Evolutionary conservation across 495 filamentous ascomycete genomes (phyloP), one percentile per base, ranked within the genome.

Genomic region (Apodospora peruviana): DNA sequence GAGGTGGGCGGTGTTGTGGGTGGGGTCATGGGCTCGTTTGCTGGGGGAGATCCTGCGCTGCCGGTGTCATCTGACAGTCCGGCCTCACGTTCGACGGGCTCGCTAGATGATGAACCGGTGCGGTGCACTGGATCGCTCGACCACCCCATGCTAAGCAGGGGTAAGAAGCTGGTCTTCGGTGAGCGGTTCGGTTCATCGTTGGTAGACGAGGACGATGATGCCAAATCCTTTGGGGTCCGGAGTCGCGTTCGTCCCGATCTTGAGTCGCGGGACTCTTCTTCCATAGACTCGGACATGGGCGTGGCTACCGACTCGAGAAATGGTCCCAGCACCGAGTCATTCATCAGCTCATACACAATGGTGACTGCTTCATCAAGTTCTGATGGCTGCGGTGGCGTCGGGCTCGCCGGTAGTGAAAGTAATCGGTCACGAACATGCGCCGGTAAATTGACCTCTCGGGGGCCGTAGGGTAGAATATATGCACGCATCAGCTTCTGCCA

Each of bases 341-440:
- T 91, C 89, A 99, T 97, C 50, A 99, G 70, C 49, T 97, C 91
- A 62, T 90, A 89, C 14, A 95, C 86, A 44, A 94, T 91, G 48
- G 82, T 78, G 16, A 93, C 88, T n/a, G 93, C 93, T n/a, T 84
- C 74, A 57, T 94, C 88, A 20, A 99, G 75, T 25, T 81, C 78
- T 41, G 85, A 78, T 3, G 93, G 94, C 18, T 76, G 64, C 0
- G 93, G 94, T 5, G 94, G 88, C 3, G 72, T 68, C n/a, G 74
- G 61, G 9, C 71, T 65, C 29, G 77, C 75, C 5, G 82, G 74
- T 40, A 88, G 73, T 11, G 74, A 74, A 14, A 99, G 71, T 23
- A 99, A 72, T 16, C 78, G 73, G 57, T 96, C 88, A 3, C 94
- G 86, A 24, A 96, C 87, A 51, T 85, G 79, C 29, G 84, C 82